Percentiles rank a stretch among this genome's conserved stretches.
phyloP scores from a whole-genome alignment of 1,284 basidiomycete species.

The Inonotus obliquus region DNA sequence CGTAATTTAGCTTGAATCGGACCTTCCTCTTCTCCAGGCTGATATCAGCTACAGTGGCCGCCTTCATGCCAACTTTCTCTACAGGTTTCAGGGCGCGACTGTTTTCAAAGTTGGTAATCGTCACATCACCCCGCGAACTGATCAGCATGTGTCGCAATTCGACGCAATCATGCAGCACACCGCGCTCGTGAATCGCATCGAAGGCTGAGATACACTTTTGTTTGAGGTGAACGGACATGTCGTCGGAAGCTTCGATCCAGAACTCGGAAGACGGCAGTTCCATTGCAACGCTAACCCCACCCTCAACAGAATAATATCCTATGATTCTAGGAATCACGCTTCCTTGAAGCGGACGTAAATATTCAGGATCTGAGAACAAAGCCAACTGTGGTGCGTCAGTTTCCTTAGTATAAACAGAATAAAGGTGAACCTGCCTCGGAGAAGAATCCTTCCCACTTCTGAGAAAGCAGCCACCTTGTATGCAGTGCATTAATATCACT shows the following conservation, averaged over 20 bases:
- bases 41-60: slow-evolving; percentile 39
- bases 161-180: slow-evolving; percentile 47
- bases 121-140: slow-evolving; percentile 48
- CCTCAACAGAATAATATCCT: slow-evolving; percentile 38
- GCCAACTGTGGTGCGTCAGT: slow-evolving; percentile 27
- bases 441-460: slow-evolving; percentile 21
- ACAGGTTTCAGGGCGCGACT: slow-evolving; percentile 38
- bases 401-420: not conserved
- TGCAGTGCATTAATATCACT: not conserved
- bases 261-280: slow-evolving; percentile 49
- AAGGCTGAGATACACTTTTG: slow-evolving; percentile 44
- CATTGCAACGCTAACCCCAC: slow-evolving; percentile 42
- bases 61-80: slow-evolving; percentile 32
- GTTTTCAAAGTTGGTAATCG: slow-evolving; percentile 52
- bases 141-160: slow-evolving; percentile 54
- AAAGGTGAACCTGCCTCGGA: slow-evolving; percentile 21
- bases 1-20: slow-evolving; percentile 43
- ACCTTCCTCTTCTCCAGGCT: slow-evolving; percentile 50
- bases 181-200: slow-evolving; percentile 42
- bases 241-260: slow-evolving; percentile 51
- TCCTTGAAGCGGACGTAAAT: slow-evolving; percentile 50
- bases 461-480: slow-evolving; percentile 21
- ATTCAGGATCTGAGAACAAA: slow-evolving; percentile 39
- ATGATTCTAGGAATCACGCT: slow-evolving; percentile 49
- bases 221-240: slow-evolving; percentile 49